These are phyloP conservation scores for Linnemannia exigua DNA, from an alignment of 192 early-diverging fungal species.

Conservation along the genomic window DNA sequence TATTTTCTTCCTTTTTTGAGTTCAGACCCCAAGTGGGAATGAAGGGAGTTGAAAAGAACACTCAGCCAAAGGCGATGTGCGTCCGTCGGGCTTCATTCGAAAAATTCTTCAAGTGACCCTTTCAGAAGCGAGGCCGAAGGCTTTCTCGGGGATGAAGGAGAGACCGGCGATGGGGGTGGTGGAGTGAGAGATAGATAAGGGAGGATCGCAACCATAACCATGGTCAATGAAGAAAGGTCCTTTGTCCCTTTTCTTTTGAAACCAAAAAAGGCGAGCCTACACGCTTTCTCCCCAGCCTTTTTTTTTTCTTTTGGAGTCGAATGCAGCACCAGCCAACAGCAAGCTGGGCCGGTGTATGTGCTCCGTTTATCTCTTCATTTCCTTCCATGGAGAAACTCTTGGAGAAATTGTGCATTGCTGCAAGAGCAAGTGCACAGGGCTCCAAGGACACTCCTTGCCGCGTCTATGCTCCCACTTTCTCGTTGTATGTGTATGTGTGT, in stretches of 20 bases:
- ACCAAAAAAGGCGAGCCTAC: not conserved
- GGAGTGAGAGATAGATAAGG: not conserved
- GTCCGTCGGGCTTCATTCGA: not conserved
- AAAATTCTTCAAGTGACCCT: not conserved
- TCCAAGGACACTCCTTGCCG: not conserved
- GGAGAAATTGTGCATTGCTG: not conserved
- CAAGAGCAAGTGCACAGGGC: not conserved
- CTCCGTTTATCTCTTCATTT: not conserved
- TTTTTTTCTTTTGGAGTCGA: not conserved
- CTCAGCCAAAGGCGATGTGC: not conserved
- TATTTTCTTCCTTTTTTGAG: constrained; percentile 11
- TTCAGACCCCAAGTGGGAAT: not conserved
- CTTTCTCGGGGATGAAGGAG: not conserved
- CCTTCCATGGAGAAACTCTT: not conserved
- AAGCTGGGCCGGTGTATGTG: not conserved
- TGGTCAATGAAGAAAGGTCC: not conserved
- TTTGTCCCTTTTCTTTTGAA: not conserved
- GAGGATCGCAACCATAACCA: not conserved
- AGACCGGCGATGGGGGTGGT: not conserved
- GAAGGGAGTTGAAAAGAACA: not conserved
- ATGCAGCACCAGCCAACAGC: constrained; percentile 8
- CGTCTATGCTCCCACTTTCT: not conserved
- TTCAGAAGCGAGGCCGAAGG: constrained; percentile 34
- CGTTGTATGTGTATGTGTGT: too few relatives aligned
- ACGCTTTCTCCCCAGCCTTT: not conserved